Conservation (phyloP, 768 basidiomycete genomes). For the Tubosaeta sp. region DNA sequence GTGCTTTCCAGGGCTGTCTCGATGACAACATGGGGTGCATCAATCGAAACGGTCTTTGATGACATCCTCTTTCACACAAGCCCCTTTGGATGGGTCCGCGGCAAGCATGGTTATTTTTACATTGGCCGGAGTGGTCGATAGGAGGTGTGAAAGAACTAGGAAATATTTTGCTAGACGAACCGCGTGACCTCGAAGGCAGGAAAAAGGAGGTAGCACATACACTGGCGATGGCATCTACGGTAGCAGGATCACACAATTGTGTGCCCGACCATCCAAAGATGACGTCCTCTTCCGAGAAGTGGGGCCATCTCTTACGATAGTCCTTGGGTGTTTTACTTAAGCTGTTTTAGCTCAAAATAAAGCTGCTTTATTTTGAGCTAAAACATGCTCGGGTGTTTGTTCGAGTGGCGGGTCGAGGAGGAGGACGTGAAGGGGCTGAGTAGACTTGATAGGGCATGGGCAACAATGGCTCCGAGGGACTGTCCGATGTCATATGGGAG, state of each 20-base stretch:
- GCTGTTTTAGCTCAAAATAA: too few relatives aligned
- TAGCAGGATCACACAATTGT: slow-evolving; percentile 5
- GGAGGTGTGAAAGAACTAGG: slow-evolving; percentile 11
- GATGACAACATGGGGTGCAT: slow-evolving; percentile 11
- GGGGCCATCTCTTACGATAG: not conserved
- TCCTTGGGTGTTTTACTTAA: not conserved
- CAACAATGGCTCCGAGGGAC: slow-evolving; percentile 19
- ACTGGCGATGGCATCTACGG: slow-evolving; percentile 9
- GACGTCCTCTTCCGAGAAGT: slow-evolving; percentile 4
- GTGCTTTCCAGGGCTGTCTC: slow-evolving; percentile 2
- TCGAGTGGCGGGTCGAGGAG: slow-evolving; percentile 20
- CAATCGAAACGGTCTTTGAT: not conserved
- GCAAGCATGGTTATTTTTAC: not conserved
- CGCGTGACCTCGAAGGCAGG: not conserved
- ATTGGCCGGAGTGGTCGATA: not conserved
- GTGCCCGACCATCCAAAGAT: not conserved
- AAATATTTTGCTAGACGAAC: slow-evolving; percentile 15
- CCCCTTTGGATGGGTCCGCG: not conserved
- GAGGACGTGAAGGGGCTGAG: slow-evolving; percentile 9
- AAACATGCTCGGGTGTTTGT: not conserved
- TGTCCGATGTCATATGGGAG: slow-evolving; percentile 18
- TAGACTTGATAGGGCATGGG: slow-evolving; percentile 11
- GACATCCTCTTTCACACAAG: not conserved
- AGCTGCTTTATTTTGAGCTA: too few relatives aligned
- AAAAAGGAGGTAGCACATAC: slow-evolving; percentile 1